Conservation (phyloP, 371 early-diverging fungal species). For the Mortierella sp. region DNA sequence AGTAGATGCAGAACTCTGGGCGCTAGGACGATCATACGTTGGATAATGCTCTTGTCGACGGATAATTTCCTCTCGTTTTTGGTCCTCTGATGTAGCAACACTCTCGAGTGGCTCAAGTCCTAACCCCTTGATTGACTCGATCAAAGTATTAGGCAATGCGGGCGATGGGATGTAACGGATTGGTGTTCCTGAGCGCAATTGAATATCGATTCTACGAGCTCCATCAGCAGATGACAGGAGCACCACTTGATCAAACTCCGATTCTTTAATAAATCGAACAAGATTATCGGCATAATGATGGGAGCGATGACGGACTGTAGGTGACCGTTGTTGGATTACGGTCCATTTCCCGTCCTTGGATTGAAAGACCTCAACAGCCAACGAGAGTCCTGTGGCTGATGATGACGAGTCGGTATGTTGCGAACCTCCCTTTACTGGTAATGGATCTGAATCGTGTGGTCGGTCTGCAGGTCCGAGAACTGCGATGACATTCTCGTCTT, state of each 20-base stretch:
- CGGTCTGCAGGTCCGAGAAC: conserved; percentile 58
- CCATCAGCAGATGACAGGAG: conserved; percentile 81
- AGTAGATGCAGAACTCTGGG: neutral
- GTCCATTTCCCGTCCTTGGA: conserved; percentile 67
- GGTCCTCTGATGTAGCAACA: conserved; percentile 33
- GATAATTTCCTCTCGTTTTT: conserved; percentile 11
- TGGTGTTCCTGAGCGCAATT: conserved; percentile 62
- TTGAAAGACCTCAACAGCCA: conserved; percentile 65
- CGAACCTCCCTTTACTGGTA: neutral
- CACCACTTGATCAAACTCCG: conserved; percentile 67
- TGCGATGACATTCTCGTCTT: conserved; percentile 69
- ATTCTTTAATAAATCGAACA: conserved; percentile 62
- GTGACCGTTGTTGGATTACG: conserved; percentile 70
- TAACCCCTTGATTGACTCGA: conserved; percentile 19
- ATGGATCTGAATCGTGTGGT: conserved; percentile 1
- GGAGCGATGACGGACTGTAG: conserved; percentile 57
- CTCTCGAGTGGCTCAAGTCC: conserved; percentile 23
- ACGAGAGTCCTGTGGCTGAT: conserved; percentile 35
- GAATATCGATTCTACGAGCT: conserved; percentile 70
- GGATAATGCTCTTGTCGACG: conserved; percentile 24
- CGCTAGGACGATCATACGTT: neutral
- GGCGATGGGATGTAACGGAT: conserved; percentile 42
- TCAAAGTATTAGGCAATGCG: neutral
- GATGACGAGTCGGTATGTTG: neutral
- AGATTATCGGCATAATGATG: conserved; percentile 40